A percentile compares a stretch with the other conserved stretches of the same genome.
Conservation (phyloP, 2,329 filamentous ascomycete genomes). For the Pseudonectria foliicola region DNA sequence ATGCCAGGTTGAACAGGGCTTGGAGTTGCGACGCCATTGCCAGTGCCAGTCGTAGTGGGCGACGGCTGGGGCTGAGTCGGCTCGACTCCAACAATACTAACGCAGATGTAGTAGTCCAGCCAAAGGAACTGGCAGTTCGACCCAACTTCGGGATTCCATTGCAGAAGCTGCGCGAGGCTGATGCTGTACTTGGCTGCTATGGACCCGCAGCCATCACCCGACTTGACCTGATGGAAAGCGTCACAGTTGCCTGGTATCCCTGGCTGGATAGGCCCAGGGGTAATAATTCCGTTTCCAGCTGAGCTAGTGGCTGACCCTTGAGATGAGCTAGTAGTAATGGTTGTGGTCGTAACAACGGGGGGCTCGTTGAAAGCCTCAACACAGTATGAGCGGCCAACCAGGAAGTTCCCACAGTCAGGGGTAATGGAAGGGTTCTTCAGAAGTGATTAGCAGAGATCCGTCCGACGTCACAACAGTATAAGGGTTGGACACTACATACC, state of each 20-base stretch:
- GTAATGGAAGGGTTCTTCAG: constrained; percentile 3
- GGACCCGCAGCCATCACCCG: constrained; percentile 7
- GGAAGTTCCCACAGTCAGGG: constrained; percentile 2
- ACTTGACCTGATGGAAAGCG: constrained; percentile 9
- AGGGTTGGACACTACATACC: not conserved
- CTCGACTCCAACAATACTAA: not conserved
- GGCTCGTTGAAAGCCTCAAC: not conserved
- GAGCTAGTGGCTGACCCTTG: too few relatives aligned
- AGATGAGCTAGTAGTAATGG: not conserved
- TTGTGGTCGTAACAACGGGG: not conserved
- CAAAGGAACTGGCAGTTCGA: constrained; percentile 5
- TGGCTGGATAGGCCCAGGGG: constrained; percentile 9
- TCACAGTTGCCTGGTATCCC: constrained; percentile 14
- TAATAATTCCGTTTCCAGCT: constrained; percentile 2
- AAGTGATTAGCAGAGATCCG: too few relatives aligned
- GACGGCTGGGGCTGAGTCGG: not conserved
- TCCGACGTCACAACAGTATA: too few relatives aligned
- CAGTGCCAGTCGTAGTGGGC: not conserved
- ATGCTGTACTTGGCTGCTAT: constrained; percentile 7
- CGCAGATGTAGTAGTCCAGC: constrained; percentile 3
- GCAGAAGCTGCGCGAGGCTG: constrained; percentile 8
- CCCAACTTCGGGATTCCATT: constrained; percentile 14
- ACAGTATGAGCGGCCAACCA: constrained; percentile 2
- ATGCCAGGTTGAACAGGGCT: constrained; percentile 23
- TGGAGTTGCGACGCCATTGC: constrained; percentile 19